A percentile compares a stretch with the other conserved stretches of the same genome.
Conservation (phyloP, 305 asterid species). For the Fraxinus dipetala region DNA sequence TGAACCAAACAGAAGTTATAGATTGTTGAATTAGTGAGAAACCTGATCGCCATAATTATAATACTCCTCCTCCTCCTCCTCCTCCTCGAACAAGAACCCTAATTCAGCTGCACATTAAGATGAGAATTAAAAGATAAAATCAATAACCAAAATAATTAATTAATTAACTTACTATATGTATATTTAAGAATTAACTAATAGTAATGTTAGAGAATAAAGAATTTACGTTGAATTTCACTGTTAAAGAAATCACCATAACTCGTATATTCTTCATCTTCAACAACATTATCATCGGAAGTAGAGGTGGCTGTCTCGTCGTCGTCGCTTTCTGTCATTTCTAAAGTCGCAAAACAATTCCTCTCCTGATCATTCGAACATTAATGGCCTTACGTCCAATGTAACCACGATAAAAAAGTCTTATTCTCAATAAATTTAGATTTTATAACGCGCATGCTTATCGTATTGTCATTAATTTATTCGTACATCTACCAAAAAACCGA, state of each 20-base stretch:
- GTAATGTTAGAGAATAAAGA: neutral
- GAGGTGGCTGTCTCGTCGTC: conserved; percentile 23
- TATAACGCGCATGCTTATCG: neutral
- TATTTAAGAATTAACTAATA: neutral
- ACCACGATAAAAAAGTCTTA: neutral
- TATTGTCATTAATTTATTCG: neutral
- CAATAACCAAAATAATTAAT: neutral
- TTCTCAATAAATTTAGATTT: neutral
- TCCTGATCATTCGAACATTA: conserved; percentile 27
- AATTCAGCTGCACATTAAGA: conserved; percentile 33
- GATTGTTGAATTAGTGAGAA: neutral
- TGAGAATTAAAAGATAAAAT: neutral
- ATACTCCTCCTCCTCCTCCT: neutral
- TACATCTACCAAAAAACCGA: neutral
- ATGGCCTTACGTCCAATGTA: neutral
- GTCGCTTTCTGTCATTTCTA: conserved; percentile 33
- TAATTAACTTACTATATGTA: neutral
- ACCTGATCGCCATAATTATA: conserved; percentile 16
- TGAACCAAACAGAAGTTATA: too few species aligned
- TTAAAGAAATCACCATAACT: conserved; percentile 32
- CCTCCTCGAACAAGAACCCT: conserved; percentile 37
- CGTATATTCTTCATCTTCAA: conserved; percentile 31
- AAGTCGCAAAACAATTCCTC: conserved; percentile 26
- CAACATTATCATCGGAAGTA: conserved; percentile 18
- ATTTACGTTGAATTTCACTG: conserved; percentile 22